Evolutionary conservation across 1,284 basidiomycete species (phyloP).

Genomic region (Ceratobasidium papillatum): DNA sequence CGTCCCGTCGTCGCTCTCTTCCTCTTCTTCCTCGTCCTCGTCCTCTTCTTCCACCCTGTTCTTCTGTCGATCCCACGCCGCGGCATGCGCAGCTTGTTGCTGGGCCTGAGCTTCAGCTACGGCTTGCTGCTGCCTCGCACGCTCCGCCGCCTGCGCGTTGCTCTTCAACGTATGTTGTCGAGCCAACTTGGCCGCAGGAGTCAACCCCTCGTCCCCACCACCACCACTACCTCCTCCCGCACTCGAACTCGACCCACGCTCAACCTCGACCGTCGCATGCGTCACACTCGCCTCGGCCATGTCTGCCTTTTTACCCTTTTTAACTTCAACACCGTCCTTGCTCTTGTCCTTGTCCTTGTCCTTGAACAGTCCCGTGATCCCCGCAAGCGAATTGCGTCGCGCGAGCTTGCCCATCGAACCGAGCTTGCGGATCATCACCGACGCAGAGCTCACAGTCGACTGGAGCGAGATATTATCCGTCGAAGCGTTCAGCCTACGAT

Average conservation of each 20-base stretch:
- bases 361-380: conserved; percentile 94
- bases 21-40: conserved; percentile 61
- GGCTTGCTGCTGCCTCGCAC: conserved; percentile 52
- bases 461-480: conserved; percentile 98
- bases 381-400: conserved; percentile 86
- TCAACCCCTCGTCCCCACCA: too few relatives aligned
- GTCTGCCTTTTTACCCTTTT: conserved; percentile 64
- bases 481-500: conserved; percentile 88
- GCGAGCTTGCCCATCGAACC: conserved; percentile 94
- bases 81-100: conserved; percentile 58
- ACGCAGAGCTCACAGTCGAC: conserved; percentile 95
- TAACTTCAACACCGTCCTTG: conserved; percentile 53
- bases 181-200: conserved; percentile 85
- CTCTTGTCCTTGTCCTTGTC: conserved; percentile 88
- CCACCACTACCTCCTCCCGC: too few relatives aligned
- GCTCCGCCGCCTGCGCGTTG: conserved; percentile 76
- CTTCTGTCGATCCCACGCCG: conserved; percentile 46
- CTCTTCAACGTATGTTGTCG: conserved; percentile 61
- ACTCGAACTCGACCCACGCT: conserved; percentile 59
- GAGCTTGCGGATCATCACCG: conserved; percentile 97
- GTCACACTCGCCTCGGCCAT: conserved; percentile 80
- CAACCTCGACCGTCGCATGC: conserved; percentile 86
- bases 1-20: conserved; percentile 60
- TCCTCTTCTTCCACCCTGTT: conserved; percentile 58
- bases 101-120: conserved; percentile 64